Evolutionary conservation across 2,329 filamentous ascomycete genomes (phyloP), one percentile per base, ranked within the genome.

Genomic region (Colletotrichum phormii): DNA sequence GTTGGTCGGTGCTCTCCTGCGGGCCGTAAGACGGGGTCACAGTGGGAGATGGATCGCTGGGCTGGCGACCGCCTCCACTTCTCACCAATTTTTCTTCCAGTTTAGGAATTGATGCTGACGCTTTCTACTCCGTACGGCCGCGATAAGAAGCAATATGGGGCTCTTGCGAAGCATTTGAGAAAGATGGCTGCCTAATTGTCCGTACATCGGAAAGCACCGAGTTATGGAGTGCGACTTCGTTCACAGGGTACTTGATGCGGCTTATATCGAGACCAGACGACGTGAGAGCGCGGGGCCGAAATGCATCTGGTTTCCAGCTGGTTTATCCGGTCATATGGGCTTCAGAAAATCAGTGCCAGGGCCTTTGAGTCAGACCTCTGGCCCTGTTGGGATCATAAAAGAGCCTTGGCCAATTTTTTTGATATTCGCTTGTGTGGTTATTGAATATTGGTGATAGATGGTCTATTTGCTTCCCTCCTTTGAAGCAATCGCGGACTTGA

Each of bases 401-500:
- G 1, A 4, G 42, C 7, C 18, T 9, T 0, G 6, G 8, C 6
- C 11, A 4, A 7, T 3, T n/a, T n/a, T n/a, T 6, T 7, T 4
- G 1, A 49, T 6, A n/a, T n/a, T n/a, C 18, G 18, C 42, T 49
- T n/a, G 18, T 2, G 18, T n/a, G n/a, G 42, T 7, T n/a, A 49
- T n/a, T 49, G 18, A n/a, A 9, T 3, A 15, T 8, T n/a, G 18
- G 18, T n/a, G 6, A n/a, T 49, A 9, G 0, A 5, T 11, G 3
- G 11, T 49, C 31, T 26, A 46, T 31, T 15, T 29, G 51, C 4
- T 18, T 5, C 2, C 53, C 33, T 55, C 18, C n/a, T 35, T 62
- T 5, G 70, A 72, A 4, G 70, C 70, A 11, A 42, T 70, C 1
- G 60, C 70, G 12, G 70, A 65, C 53, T 72, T 72, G 18, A 72